phyloP scores from a whole-genome alignment of 495 filamentous ascomycete genomes.

The Tuber aestivum region DNA sequence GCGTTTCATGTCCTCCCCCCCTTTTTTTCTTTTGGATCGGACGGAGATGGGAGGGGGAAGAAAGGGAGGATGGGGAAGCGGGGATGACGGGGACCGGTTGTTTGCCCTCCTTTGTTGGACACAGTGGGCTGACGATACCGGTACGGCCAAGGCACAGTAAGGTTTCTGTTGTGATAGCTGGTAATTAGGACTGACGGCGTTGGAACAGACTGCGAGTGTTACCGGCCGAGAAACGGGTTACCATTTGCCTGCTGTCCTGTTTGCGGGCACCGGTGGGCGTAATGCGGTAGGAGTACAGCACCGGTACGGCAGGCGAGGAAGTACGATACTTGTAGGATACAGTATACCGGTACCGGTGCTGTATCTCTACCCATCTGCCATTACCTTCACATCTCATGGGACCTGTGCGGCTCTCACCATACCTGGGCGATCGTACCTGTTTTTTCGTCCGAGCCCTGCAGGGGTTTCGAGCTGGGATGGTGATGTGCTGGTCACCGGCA shows the following conservation, averaged over 20 bases:
- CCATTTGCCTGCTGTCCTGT: not conserved
- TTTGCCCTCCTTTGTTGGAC: not conserved
- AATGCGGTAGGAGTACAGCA: not conserved
- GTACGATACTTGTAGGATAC: not conserved
- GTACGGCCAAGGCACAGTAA: not conserved
- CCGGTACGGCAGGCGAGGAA: no score
- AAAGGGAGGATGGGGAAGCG: not conserved
- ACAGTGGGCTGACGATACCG: not conserved
- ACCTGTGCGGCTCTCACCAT: not conserved
- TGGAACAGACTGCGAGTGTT: not conserved
- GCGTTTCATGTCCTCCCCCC: not conserved
- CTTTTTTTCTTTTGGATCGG: not conserved
- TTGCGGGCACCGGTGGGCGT: not conserved
- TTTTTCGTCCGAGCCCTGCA: not conserved
- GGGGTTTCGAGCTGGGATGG: not conserved
- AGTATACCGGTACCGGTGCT: no score
- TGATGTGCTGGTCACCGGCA: not conserved
- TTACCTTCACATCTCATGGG: not conserved
- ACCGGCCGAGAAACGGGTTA: not conserved
- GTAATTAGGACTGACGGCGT: not conserved
- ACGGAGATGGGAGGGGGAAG: not conserved
- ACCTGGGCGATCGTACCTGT: not conserved
- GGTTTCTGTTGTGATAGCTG: not conserved
- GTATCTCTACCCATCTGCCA: no score
- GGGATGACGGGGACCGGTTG: not conserved